Conservation (phyloP, 208 protist genomes). For the Acanthamoeba castellanii region DNA sequence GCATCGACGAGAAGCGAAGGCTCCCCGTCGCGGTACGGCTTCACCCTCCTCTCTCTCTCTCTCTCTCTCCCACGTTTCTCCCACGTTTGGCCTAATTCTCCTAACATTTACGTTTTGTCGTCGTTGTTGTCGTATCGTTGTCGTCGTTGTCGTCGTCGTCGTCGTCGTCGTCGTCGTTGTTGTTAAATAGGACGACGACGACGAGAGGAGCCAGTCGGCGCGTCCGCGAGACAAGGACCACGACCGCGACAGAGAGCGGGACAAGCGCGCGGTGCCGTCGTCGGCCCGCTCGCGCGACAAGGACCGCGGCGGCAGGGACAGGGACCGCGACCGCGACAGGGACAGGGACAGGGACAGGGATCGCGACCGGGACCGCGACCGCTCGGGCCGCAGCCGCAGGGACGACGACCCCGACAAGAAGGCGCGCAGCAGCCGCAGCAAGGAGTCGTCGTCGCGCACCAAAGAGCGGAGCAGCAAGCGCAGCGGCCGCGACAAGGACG, state of each 20-base stretch:
- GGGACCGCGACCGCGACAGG: background rate
- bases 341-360: constrained; percentile 20
- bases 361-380: background rate
- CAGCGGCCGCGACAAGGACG: background rate
- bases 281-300: background rate
- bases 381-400: constrained; percentile 3
- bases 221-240: background rate
- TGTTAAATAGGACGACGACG: background rate
- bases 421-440: background rate
- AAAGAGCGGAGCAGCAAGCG: constrained; percentile 15
- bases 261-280: background rate
- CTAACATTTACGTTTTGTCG: no score
- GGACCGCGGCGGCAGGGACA: background rate
- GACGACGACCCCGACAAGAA: background rate
- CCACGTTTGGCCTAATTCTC: background rate
- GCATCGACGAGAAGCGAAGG: background rate
- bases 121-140: no score
- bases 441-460: background rate
- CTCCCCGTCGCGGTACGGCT: background rate
- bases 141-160: no score
- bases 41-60: background rate
- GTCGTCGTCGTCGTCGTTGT: no score
- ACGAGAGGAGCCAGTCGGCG: background rate
- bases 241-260: background rate
- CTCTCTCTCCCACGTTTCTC: background rate